Conservation (phyloP, 345 rosid genomes). For the Citrus sp. region DNA sequence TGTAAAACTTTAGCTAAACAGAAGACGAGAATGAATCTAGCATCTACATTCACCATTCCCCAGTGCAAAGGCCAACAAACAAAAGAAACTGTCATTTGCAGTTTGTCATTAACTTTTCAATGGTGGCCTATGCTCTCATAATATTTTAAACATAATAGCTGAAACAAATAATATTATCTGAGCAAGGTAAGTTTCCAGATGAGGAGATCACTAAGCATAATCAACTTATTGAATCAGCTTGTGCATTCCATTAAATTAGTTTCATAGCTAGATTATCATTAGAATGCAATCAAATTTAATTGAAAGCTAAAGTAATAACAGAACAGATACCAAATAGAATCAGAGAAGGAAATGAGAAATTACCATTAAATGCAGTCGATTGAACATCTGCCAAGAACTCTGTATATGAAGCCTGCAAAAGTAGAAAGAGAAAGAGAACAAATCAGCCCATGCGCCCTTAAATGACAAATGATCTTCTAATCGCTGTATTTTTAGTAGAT, state of each 20-base stretch:
- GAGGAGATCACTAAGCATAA: not conserved
- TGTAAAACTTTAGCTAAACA: not conserved
- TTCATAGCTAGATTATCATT: not conserved
- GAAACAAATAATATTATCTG: not conserved
- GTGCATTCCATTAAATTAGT: not conserved
- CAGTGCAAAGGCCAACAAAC: not conserved
- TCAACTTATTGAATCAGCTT: not conserved
- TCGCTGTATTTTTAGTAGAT: not conserved
- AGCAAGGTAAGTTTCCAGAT: not conserved
- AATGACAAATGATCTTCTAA: not conserved
- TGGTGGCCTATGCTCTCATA: too few species aligned
- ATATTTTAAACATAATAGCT: not conserved
- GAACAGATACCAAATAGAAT: not conserved
- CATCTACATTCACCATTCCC: not conserved
- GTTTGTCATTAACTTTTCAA: not conserved
- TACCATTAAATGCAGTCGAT: constrained; percentile 40
- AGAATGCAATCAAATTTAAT: not conserved
- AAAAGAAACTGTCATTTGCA: not conserved
- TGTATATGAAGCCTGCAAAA: constrained; percentile 36
- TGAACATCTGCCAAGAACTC: constrained; percentile 46
- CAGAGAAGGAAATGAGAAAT: not conserved
- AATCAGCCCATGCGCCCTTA: not conserved
- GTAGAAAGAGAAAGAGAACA: not conserved
- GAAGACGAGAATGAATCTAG: not conserved
- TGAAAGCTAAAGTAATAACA: not conserved